These are phyloP conservation scores for Saccharomyces pastorianus DNA, from an alignment of 1,139 yeast species.

Conservation along the genomic window DNA sequence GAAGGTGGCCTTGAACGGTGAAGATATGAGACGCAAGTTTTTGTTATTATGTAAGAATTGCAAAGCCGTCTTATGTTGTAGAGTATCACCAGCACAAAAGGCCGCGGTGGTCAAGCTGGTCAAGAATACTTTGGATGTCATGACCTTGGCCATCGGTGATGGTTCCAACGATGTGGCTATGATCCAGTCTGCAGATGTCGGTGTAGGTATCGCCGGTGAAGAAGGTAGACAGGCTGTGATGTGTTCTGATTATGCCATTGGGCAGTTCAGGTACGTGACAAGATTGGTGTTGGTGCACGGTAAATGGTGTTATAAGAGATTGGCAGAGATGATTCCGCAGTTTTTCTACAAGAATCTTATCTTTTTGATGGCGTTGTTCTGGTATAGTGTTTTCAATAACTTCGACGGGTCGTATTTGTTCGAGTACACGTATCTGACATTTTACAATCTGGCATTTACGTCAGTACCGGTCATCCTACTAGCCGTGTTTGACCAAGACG, in stretches of 20 bases:
- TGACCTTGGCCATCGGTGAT: slow-evolving; percentile 93
- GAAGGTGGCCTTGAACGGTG: slow-evolving; percentile 57
- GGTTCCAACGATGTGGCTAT: slow-evolving; percentile 98
- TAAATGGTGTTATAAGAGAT: slow-evolving; percentile 87
- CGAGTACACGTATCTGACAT: slow-evolving; percentile 87
- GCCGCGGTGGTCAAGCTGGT: slow-evolving; percentile 90
- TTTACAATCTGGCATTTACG: slow-evolving; percentile 90
- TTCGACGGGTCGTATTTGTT: slow-evolving; percentile 90
- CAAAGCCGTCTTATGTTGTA: slow-evolving; percentile 87
- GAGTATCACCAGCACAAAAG: slow-evolving; percentile 96
- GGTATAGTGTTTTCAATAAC: slow-evolving; percentile 81
- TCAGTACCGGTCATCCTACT: slow-evolving; percentile 86
- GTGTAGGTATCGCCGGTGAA: slow-evolving; percentile 97
- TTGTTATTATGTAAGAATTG: slow-evolving; percentile 85
- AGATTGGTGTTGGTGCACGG: slow-evolving; percentile 84
- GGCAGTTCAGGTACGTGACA: slow-evolving; percentile 81
- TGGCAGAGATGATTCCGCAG: slow-evolving; percentile 90
- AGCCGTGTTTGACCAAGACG: slow-evolving; percentile 92
- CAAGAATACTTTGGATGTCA: slow-evolving; percentile 67
- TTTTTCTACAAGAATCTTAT: slow-evolving; percentile 89
- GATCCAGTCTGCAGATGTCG: slow-evolving; percentile 97
- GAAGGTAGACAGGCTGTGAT: slow-evolving; percentile 97
- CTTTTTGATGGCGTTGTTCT: slow-evolving; percentile 78
- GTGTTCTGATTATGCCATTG: slow-evolving; percentile 96
- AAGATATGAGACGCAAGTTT: slow-evolving; percentile 56